Evolutionary conservation across 805 yeast genomes (phyloP).

Genomic region (Suhomyces xylopsoci): DNA sequence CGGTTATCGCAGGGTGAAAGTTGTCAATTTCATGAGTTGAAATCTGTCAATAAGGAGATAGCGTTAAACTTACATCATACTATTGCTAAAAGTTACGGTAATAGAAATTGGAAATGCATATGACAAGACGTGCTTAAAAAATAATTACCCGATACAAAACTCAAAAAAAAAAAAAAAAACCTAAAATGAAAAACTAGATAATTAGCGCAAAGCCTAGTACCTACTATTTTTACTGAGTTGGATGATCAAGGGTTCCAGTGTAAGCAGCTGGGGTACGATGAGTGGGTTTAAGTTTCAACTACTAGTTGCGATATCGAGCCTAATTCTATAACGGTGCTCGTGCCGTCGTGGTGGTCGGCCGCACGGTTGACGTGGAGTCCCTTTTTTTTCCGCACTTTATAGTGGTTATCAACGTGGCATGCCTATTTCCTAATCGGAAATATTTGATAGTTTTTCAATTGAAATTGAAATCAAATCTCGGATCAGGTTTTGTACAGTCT

Average conservation of each 20-base stretch:
- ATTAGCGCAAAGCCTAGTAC: neutral
- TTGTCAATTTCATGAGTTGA: conserved; percentile 1
- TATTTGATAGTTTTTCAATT: neutral
- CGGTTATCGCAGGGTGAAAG: neutral
- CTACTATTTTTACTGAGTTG: neutral
- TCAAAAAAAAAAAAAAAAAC: neutral
- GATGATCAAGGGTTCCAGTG: neutral
- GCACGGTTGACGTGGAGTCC: neutral
- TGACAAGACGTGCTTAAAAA: neutral
- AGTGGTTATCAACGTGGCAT: neutral
- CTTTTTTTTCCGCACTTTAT: neutral
- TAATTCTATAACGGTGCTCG: neutral
- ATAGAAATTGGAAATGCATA: neutral
- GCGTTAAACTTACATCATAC: neutral
- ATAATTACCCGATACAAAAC: neutral
- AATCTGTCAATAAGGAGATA: conserved; percentile 3
- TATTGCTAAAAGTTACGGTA: neutral
- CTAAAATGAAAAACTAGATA: neutral
- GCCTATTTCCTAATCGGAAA: neutral
- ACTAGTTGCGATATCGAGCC: neutral
- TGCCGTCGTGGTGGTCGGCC: neutral
- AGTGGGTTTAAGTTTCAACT: neutral
- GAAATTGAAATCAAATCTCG: neutral
- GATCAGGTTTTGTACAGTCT: neutral
- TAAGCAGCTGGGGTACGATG: neutral